Conservation (phyloP, 2,329 filamentous ascomycete species). For the Cercospora berteroae region DNA sequence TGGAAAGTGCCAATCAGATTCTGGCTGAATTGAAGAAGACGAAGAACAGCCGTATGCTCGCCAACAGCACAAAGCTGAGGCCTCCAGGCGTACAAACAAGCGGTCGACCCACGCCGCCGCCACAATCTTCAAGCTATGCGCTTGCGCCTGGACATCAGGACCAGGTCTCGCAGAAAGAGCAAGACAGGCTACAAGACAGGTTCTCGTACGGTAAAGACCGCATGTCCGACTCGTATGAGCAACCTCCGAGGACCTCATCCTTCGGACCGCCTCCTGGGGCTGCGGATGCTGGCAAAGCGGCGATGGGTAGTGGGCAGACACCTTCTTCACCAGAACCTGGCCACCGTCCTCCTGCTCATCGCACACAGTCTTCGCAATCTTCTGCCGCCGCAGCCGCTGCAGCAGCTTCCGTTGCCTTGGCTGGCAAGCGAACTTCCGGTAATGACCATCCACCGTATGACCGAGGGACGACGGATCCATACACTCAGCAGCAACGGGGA, state of each 20-base stretch:
- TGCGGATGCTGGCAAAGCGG: slow-evolving; percentile 49
- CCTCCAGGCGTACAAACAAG: slow-evolving; percentile 39
- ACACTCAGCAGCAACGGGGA: slow-evolving; percentile 27
- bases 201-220: slow-evolving; percentile 52
- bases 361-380: slow-evolving; percentile 50
- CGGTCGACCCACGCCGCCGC: slow-evolving; percentile 47
- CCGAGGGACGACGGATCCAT: slow-evolving; percentile 44
- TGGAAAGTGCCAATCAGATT: slow-evolving; percentile 94
- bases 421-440: slow-evolving; percentile 45
- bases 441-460: slow-evolving; percentile 44
- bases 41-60: slow-evolving; percentile 54
- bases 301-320: slow-evolving; percentile 40
- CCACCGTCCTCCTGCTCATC: slow-evolving; percentile 47
- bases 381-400: slow-evolving; percentile 50
- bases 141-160: slow-evolving; percentile 39
- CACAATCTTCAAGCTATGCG: slow-evolving; percentile 40
- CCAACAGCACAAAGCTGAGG: slow-evolving; percentile 56
- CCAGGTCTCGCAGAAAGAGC: slow-evolving; percentile 29
- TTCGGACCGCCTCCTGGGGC: slow-evolving; percentile 44
- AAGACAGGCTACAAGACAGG: slow-evolving; percentile 37
- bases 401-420: slow-evolving; percentile 36
- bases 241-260: slow-evolving; percentile 42
- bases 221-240: slow-evolving; percentile 38
- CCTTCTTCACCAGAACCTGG: slow-evolving; percentile 49
- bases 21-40: slow-evolving; percentile 79